phyloP scores from a whole-genome alignment of 495 filamentous ascomycete genomes.

The Neurospora sp. region DNA sequence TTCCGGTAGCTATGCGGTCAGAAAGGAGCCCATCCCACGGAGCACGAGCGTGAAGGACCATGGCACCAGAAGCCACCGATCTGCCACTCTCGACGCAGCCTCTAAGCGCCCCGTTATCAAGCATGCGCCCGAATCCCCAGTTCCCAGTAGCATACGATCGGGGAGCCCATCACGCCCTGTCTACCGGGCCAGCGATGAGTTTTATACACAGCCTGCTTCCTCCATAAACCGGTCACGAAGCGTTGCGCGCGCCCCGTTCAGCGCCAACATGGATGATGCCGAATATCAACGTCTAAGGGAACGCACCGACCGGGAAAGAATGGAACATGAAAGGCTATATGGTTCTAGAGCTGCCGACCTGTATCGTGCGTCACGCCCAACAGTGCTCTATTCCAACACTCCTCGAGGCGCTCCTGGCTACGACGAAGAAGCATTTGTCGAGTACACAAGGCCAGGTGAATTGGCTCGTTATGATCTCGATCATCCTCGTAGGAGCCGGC shows the following conservation, averaged over 20 bases:
- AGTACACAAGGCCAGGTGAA: constrained; percentile 62
- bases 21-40: constrained; percentile 32
- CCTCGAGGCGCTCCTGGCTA: constrained; percentile 42
- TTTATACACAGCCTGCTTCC: constrained; percentile 41
- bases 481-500: constrained; percentile 32
- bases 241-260: constrained; percentile 16
- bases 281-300: constrained; percentile 35
- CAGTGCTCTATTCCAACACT: constrained; percentile 22
- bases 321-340: constrained; percentile 28
- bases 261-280: constrained; percentile 31
- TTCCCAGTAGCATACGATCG: constrained; percentile 20
- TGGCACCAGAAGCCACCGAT: constrained; percentile 27
- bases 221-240: constrained; percentile 31
- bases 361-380: constrained; percentile 28
- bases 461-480: constrained; percentile 56
- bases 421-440: constrained; percentile 52
- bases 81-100: constrained; percentile 26
- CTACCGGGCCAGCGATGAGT: constrained; percentile 41
- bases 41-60: constrained; percentile 30
- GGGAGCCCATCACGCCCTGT: constrained; percentile 38
- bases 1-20: constrained; percentile 39
- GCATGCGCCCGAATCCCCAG: constrained; percentile 5
- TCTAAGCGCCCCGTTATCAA: constrained; percentile 35
- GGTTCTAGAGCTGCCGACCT: constrained; percentile 22
- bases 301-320: constrained; percentile 31